Base-by-base conservation (phyloP, 495 filamentous ascomycete species). In the Glonium stellatum region DNA sequence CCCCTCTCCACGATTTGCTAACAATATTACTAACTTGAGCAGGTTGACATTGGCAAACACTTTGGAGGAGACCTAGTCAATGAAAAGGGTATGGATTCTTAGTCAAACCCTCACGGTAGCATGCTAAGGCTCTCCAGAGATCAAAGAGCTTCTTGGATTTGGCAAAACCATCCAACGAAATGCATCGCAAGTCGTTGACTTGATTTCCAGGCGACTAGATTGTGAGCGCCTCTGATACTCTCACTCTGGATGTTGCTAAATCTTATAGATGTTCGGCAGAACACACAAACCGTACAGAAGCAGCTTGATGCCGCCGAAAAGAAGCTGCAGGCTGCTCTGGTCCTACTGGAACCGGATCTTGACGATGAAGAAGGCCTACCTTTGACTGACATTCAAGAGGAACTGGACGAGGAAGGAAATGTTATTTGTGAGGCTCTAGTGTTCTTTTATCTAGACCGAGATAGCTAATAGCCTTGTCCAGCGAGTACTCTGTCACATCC, bases 331-430 rank as follows among this genome's bases (percentile, higher is more conserved):
- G 79, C 79, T 4, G 61, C 83, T 11, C 51, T 53, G 46, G 61
- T 71, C 4, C 37, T 73, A 18, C 63, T 61, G 25, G 63, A 67
- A 23, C 72, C 72, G 15, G 75, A 75, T 23, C 53, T 69, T 19
- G 77, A 72, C 21, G 80, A 80, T 39, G 86, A 87, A 57, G 85
- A 86, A 36, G 76, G 85, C 59, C 70, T 91, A 48, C 87, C 90
- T 2, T 78, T 96, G 54, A 88, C 83, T 21, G 92, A 97, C 55
- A 97, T 98, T 60, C 73, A 84, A 44, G 92, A 98, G 71, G 86
- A 96, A 73, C 76, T 98, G 48, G 93, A 98, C 70, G 92, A 96
- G 19, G 85, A 96, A 18, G 93, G 83, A 18, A 92, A 96, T 67
- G 79, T 97, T 11, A 75, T 96, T 34, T 85, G 64, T 67, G 57